Conservation (phyloP, 768 basidiomycete genomes). For the Clathrus columnatus region DNA sequence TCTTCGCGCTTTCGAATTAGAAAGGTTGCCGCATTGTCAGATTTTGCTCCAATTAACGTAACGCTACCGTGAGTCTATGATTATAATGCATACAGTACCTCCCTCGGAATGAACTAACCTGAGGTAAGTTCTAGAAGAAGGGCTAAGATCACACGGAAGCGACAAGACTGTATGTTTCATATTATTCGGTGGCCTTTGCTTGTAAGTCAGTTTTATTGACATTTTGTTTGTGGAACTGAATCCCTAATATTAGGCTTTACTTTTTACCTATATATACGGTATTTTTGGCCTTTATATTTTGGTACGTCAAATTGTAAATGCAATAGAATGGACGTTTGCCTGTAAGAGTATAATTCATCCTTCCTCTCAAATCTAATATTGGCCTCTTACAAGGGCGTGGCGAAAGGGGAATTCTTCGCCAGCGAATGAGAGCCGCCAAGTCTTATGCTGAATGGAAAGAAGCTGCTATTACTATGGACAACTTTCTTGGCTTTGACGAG, state of each 20-base stretch:
- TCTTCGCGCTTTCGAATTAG: slow-evolving; percentile 43
- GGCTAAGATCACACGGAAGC: slow-evolving; percentile 27
- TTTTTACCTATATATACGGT: slow-evolving; percentile 71
- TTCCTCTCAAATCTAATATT: background rate
- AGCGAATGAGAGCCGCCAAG: slow-evolving; percentile 61
- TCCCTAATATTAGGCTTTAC: slow-evolving; percentile 48
- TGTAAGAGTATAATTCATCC: slow-evolving; percentile 47
- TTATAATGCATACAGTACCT: too few relatives aligned
- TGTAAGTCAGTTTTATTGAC: slow-evolving; percentile 32
- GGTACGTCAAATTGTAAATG: slow-evolving; percentile 87
- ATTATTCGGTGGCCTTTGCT: slow-evolving; percentile 82
- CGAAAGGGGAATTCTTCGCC: slow-evolving; percentile 67
- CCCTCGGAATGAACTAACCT: too few relatives aligned
- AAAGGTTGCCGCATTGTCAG: slow-evolving; percentile 76
- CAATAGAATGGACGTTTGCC: slow-evolving; percentile 87
- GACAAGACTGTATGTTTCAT: slow-evolving; percentile 68
- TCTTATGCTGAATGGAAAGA: slow-evolving; percentile 89
- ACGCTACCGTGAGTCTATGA: slow-evolving; percentile 35
- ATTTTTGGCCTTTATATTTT: slow-evolving; percentile 85
- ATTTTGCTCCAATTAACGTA: slow-evolving; percentile 86
- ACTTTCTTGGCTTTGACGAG: slow-evolving; percentile 72
- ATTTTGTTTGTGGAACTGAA: background rate
- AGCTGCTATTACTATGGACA: slow-evolving; percentile 69
- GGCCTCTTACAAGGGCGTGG: slow-evolving; percentile 59
- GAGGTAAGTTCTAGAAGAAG: slow-evolving; percentile 29